Base-by-base conservation (phyloP, 2,329 filamentous ascomycete genomes). In the Xylaria sp. region DNA sequence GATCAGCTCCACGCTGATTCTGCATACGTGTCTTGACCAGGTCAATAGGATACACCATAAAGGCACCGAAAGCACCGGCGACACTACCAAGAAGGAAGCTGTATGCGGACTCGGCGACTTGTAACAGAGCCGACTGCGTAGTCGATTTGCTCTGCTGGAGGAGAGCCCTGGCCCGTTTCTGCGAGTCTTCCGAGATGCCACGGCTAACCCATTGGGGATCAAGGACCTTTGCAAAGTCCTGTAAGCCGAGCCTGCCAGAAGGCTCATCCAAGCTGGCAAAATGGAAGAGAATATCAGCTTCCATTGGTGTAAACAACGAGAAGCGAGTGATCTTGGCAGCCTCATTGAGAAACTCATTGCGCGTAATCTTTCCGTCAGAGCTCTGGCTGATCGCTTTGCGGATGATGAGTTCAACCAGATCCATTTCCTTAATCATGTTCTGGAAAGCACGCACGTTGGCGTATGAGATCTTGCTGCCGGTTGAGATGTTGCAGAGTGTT, bases 1-100 rank as follows among this genome's bases (percentile, higher is more conserved):
- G 93, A 60, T 91, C 89, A 4, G 89, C 89, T 61, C 89, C 90
- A 74, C 96, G 90, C 85, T 99, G 96, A 84, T 99, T 99, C 83
- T 99, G 96, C 90, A 99, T 92, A 70, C 96, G 91, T 1, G 96
- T 99, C 88, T 99, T 99, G 81, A 99, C 96, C 70, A 99, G 84
- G 84, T 99, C 96, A 78, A 99, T 98, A 28, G 96, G 96, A 81
- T 99, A 99, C 63, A 99, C 96, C 94, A 99, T 98, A 81, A 99
- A 98, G 13, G 96, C 96, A 80, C 96, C 96, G 79, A 99, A 99
- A 10, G 96, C 96, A 82, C 96, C 96, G 8, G 96, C 96, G 74
- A 97, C 75, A 79, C 92, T 94, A 69, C 96, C 96, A 7, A 99
- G 89, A 2, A 85, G 90, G 79, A 99, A 99, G 85, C 97, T 94